phyloP scores from a whole-genome alignment of 1,139 yeast genomes.

The Pneumocystis carinii region DNA sequence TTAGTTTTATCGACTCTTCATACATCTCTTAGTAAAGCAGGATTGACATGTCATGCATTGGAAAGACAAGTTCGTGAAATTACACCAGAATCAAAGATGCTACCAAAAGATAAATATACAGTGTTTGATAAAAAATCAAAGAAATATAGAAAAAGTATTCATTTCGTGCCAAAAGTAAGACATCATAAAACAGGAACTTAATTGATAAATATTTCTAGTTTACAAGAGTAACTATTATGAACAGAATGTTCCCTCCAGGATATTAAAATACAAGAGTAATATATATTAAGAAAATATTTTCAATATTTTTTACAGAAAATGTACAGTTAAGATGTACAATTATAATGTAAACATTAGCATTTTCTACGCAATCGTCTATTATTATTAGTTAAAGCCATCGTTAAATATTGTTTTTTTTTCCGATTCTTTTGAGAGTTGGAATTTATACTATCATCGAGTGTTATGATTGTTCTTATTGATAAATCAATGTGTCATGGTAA shows the following conservation, averaged over 20 bases:
- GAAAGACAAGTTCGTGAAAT: constrained; percentile 40
- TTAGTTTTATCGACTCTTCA: constrained; percentile 56
- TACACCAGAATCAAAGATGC: constrained; percentile 75
- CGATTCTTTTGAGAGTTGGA: neutral
- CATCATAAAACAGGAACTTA: neutral
- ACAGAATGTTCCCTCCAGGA: neutral
- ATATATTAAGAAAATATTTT: too few relatives aligned
- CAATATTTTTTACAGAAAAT: neutral
- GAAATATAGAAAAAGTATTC: constrained; percentile 64
- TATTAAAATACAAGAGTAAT: neutral
- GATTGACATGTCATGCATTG: constrained; percentile 37
- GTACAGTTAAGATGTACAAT: neutral
- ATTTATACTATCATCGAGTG: neutral
- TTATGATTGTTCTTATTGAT: neutral
- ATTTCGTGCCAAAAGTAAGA: neutral
- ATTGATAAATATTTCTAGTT: neutral
- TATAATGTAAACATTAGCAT: neutral
- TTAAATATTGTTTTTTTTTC: neutral
- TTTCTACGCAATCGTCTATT: neutral
- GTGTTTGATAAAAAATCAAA: constrained; percentile 56
- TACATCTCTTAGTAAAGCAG: constrained; percentile 39
- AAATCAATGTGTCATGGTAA: neutral
- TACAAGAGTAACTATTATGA: neutral
- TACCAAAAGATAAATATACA: constrained; percentile 69
- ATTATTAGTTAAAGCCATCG: neutral